A percentile compares a stretch with the other conserved stretches of the same genome.
Evolutionary conservation across 257 asterid species (phyloP).

Genomic region (Lycium ferocissimum): DNA sequence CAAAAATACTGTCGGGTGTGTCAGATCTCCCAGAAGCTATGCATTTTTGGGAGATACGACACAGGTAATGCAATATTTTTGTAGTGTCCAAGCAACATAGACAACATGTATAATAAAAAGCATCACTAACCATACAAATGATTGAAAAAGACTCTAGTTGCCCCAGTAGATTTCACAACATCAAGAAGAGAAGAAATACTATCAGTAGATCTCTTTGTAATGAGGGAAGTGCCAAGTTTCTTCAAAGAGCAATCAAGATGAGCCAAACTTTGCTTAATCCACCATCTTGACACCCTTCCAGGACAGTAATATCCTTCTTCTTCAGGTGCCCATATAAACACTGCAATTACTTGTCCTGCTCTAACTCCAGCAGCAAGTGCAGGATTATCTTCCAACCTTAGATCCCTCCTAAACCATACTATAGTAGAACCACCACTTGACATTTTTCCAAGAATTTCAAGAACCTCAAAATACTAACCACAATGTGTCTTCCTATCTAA

Average conservation of each 20-base stretch:
- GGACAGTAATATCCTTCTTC: slow-evolving; percentile 87
- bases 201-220: slow-evolving; percentile 88
- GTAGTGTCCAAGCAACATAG: background rate
- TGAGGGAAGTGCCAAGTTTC: slow-evolving; percentile 78
- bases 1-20: too few relatives aligned
- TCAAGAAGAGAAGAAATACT: slow-evolving; percentile 79
- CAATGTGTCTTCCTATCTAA: slow-evolving; percentile 28
- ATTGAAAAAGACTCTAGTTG: slow-evolving; percentile 83
- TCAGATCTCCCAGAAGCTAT: too few relatives aligned
- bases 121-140: slow-evolving; percentile 80
- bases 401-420: slow-evolving; percentile 98
- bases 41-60: too few relatives aligned
- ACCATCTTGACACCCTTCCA: slow-evolving; percentile 96
- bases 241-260: slow-evolving; percentile 81
- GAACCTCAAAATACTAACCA: slow-evolving; percentile 22
- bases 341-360: slow-evolving; percentile 73
- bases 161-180: slow-evolving; percentile 72
- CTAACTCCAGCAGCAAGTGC: slow-evolving; percentile 87
- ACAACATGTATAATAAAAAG: background rate
- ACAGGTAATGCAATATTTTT: too few relatives aligned
- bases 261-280: slow-evolving; percentile 87
- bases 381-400: slow-evolving; percentile 92
- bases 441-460: slow-evolving; percentile 41
- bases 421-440: slow-evolving; percentile 75
- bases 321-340: slow-evolving; percentile 94